Evolutionary conservation across 176 grass and related monocot species (phyloP).

Genomic region (Aegilops umbellulata): DNA sequence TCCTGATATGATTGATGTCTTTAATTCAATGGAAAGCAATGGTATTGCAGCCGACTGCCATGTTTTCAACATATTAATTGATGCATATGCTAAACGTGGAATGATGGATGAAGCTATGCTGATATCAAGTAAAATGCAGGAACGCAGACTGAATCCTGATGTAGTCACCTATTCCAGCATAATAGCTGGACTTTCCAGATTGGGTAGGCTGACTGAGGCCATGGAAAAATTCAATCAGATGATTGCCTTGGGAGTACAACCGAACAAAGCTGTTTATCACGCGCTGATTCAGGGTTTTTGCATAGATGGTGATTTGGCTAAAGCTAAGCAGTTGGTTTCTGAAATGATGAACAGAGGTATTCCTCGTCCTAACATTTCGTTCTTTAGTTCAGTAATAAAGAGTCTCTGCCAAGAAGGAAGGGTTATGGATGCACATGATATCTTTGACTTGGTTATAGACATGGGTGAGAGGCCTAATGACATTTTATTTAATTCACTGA

Average conservation of each 20-base stretch:
- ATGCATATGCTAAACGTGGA: not conserved
- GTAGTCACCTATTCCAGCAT: not conserved
- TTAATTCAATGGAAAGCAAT: not conserved
- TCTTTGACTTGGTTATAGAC: too few species aligned
- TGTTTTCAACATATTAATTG: not conserved
- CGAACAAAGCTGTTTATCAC: too few species aligned
- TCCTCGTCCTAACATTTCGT: too few species aligned
- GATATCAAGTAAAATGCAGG: not conserved
- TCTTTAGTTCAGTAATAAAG: too few species aligned
- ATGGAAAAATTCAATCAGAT: not conserved
- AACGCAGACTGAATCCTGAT: not conserved
- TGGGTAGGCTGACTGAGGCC: not conserved
- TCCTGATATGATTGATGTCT: not conserved
- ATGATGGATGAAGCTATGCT: not conserved
- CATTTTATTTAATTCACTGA: too few species aligned
- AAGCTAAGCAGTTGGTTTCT: too few species aligned
- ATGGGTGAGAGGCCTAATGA: too few species aligned
- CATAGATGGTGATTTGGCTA: too few species aligned
- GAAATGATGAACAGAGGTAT: too few species aligned
- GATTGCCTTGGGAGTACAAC: not conserved
- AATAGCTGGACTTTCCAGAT: not conserved
- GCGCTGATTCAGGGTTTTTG: too few species aligned
- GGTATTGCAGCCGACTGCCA: not conserved
- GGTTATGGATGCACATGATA: too few species aligned
- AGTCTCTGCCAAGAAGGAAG: too few species aligned